Percentiles rank a stretch among this genome's conserved stretches.
phyloP scores from a whole-genome alignment of 1,284 basidiomycete species.

The Pseudozyma tsukubaensis region DNA sequence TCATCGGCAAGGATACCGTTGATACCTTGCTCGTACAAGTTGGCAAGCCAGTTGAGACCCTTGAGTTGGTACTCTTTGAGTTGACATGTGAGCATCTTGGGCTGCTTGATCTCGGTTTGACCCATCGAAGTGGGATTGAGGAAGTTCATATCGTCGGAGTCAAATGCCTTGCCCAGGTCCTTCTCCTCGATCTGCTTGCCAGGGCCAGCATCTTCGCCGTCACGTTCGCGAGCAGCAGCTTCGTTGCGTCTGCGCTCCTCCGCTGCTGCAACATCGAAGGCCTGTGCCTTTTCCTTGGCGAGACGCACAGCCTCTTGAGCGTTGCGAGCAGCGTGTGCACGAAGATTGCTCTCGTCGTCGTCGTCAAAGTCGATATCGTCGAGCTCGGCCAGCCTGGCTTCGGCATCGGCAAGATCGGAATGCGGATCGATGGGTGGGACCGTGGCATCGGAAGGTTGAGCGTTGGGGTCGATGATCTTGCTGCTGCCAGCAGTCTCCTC shows the following conservation, averaged over 20 bases:
- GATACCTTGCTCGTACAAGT: constrained; percentile 98
- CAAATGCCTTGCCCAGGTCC: constrained; percentile 65
- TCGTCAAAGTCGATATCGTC: constrained; percentile 93
- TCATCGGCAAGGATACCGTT: constrained; percentile 76
- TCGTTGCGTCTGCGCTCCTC: constrained; percentile 78
- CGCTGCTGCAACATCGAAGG: constrained; percentile 85
- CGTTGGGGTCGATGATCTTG: constrained; percentile 50
- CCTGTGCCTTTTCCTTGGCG: constrained; percentile 82
- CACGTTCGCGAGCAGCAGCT: constrained; percentile 69
- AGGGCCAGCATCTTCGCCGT: constrained; percentile 29
- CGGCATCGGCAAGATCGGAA: constrained; percentile 70
- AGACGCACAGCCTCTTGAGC: constrained; percentile 88
- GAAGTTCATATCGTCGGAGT: constrained; percentile 94
- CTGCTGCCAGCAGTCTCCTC: constrained; percentile 72
- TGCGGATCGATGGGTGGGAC: constrained; percentile 76
- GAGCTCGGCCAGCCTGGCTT: constrained; percentile 70
- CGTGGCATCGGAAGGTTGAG: constrained; percentile 47
- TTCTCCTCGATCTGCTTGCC: constrained; percentile 54
- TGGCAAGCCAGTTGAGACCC: constrained; percentile 97
- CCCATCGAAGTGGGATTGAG: constrained; percentile 93
- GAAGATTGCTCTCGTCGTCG: constrained; percentile 90
- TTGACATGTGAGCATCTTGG: constrained; percentile 94
- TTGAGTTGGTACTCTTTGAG: constrained; percentile 99
- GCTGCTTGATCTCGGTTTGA: constrained; percentile 86
- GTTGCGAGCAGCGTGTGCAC: constrained; percentile 86